Conservation (phyloP, 2,329 filamentous ascomycete species). For the Pestalotiopsis sp. region DNA sequence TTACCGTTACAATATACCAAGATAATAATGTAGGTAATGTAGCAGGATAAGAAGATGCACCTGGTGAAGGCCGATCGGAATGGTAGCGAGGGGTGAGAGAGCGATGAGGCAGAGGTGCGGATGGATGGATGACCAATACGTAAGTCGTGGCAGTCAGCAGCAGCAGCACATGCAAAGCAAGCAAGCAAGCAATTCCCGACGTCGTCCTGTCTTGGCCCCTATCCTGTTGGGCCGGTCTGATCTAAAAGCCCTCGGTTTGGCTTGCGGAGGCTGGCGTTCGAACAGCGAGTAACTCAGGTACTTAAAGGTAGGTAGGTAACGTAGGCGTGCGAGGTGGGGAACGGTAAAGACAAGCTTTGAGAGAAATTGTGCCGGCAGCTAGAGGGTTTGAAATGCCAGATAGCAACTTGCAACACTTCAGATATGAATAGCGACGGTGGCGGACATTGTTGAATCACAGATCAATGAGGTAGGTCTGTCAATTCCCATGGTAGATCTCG, state of each 20-base stretch:
- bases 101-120: neutral
- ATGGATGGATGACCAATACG: conserved; percentile 6
- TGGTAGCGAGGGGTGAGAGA: neutral
- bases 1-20: neutral
- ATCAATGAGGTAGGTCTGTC: neutral
- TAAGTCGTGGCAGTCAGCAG: conserved; percentile 2
- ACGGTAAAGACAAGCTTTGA: neutral
- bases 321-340: neutral
- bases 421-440: neutral
- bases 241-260: neutral
- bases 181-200: neutral
- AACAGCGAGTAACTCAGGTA: neutral
- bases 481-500: conserved; percentile 1
- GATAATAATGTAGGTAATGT: neutral
- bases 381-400: neutral
- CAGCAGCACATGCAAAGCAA: neutral
- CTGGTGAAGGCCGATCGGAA: neutral
- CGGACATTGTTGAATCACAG: neutral
- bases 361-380: neutral
- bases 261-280: neutral
- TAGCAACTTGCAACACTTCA: neutral
- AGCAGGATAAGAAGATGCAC: neutral
- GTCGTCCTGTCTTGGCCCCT: neutral
- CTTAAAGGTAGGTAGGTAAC: neutral
- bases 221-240: conserved; percentile 6